A percentile compares a stretch with the other conserved stretches of the same genome.
phyloP scores from a whole-genome alignment of 2,329 filamentous ascomycete species.

The Fusarium chlamydosporum region DNA sequence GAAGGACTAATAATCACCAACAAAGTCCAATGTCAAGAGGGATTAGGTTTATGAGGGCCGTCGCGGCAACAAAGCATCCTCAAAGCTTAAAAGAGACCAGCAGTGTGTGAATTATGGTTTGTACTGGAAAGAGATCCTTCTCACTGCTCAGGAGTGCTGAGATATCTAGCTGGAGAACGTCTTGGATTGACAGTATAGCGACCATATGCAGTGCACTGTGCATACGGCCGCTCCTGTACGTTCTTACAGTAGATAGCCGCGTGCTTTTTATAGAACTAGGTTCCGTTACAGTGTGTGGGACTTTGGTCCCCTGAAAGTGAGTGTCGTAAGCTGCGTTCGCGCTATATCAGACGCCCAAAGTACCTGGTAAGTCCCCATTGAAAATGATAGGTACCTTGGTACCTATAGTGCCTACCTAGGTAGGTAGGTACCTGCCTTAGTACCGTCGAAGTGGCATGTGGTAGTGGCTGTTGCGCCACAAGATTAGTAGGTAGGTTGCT shows the following conservation, averaged over 20 bases:
- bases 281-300: slow-evolving; percentile 44
- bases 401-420: too few relatives aligned
- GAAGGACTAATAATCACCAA: slow-evolving; percentile 40
- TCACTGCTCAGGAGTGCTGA: slow-evolving; percentile 46
- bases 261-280: slow-evolving; percentile 47
- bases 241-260: slow-evolving; percentile 8
- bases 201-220: slow-evolving; percentile 36
- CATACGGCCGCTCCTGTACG: slow-evolving; percentile 10
- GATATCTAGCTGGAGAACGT: slow-evolving; percentile 25
- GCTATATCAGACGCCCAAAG: slow-evolving; percentile 14
- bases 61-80: slow-evolving; percentile 43
- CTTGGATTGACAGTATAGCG: slow-evolving; percentile 31
- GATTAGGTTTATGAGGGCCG: slow-evolving; percentile 14
- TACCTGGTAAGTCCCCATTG: not conserved
- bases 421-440: too few relatives aligned
- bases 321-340: slow-evolving; percentile 34
- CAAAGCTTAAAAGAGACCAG: slow-evolving; percentile 19
- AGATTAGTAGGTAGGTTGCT: slow-evolving; percentile 1
- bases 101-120: slow-evolving; percentile 32
- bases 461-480: slow-evolving; percentile 51
- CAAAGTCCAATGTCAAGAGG: slow-evolving; percentile 47
- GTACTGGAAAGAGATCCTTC: slow-evolving; percentile 27
- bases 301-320: slow-evolving; percentile 32
- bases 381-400: too few relatives aligned
- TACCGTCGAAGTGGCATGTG: slow-evolving; percentile 41